A percentile compares a stretch with the other conserved stretches of the same genome.
Evolutionary conservation across 2,329 filamentous ascomycete species (phyloP).

Genomic region (Alternaria sp.): DNA sequence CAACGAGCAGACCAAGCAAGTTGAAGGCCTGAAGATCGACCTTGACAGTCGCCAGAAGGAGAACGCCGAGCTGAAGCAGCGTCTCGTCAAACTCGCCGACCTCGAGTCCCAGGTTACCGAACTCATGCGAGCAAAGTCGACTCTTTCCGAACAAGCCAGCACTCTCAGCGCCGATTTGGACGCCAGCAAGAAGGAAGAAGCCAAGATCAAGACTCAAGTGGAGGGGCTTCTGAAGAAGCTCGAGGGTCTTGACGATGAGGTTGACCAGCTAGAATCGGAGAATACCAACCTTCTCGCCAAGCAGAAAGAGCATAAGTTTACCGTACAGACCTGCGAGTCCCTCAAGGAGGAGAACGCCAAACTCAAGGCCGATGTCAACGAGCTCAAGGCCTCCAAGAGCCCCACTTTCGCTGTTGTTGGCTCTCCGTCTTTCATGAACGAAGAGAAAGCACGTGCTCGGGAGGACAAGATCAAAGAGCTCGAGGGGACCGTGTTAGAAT

Average conservation of each 20-base stretch:
- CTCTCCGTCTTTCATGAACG: not conserved
- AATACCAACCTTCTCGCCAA: slow-evolving; percentile 17
- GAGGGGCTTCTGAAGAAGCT: slow-evolving; percentile 12
- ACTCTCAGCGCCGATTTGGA: slow-evolving; percentile 17
- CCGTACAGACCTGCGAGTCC: not conserved
- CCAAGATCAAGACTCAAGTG: slow-evolving; percentile 2
- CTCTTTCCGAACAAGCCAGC: slow-evolving; percentile 11
- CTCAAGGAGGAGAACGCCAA: slow-evolving; percentile 6
- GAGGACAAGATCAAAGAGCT: slow-evolving; percentile 17
- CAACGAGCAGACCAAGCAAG: slow-evolving; percentile 27
- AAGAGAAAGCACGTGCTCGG: slow-evolving; percentile 1
- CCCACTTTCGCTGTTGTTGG: not conserved
- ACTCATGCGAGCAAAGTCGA: slow-evolving; percentile 9
- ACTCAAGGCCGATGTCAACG: slow-evolving; percentile 7
- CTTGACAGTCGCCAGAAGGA: slow-evolving; percentile 17
- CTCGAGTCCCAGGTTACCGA: slow-evolving; percentile 15
- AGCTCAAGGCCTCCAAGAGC: slow-evolving; percentile 4
- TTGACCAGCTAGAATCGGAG: slow-evolving; percentile 15
- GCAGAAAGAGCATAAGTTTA: slow-evolving; percentile 8
- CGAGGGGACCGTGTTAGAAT: slow-evolving; percentile 20
- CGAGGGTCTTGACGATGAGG: slow-evolving; percentile 13
- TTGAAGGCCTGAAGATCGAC: slow-evolving; percentile 17
- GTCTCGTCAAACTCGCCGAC: slow-evolving; percentile 14
- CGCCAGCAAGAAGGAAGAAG: slow-evolving; percentile 3
- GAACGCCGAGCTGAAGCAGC: slow-evolving; percentile 21